A percentile compares a stretch with the other conserved stretches of the same genome.
Evolutionary conservation across 176 grass and related monocot genomes (phyloP).

Genomic region (Carex parvula): DNA sequence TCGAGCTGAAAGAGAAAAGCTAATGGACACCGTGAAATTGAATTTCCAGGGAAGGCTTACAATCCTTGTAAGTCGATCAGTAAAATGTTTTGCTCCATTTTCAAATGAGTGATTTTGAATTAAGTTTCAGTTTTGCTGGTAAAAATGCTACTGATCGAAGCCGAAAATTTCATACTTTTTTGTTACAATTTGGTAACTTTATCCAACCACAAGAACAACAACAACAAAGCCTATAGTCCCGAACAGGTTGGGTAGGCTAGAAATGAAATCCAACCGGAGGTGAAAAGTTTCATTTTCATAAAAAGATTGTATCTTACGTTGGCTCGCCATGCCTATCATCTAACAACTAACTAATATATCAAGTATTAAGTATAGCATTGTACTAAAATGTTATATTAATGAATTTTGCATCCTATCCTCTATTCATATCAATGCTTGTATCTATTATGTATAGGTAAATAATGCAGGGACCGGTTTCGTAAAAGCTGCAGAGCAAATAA

Average conservation of each 20-base stretch:
- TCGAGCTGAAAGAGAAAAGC: constrained; percentile 12
- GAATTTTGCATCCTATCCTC: not conserved
- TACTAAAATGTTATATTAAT: not conserved
- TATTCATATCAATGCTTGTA: not conserved
- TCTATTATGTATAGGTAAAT: constrained; percentile 29
- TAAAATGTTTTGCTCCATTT: not conserved
- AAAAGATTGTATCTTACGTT: no score
- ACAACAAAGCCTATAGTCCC: no score
- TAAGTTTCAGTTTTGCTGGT: not conserved
- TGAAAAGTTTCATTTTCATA: no score
- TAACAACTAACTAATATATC: no score
- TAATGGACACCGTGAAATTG: constrained; percentile 26
- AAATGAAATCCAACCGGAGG: no score
- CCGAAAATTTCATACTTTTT: not conserved
- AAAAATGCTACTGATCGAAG: no score
- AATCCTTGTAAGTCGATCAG: constrained; percentile 24
- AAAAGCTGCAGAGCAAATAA: constrained; percentile 25
- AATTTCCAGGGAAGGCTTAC: constrained; percentile 29
- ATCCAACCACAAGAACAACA: no score
- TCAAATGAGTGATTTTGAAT: not conserved
- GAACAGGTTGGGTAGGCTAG: no score
- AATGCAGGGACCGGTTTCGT: constrained; percentile 14
- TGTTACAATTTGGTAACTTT: not conserved
- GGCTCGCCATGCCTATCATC: no score
- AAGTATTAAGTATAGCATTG: no score